phyloP scores from a whole-genome alignment of 192 early-diverging fungal genomes.

The Entophlyctis helioformis region DNA sequence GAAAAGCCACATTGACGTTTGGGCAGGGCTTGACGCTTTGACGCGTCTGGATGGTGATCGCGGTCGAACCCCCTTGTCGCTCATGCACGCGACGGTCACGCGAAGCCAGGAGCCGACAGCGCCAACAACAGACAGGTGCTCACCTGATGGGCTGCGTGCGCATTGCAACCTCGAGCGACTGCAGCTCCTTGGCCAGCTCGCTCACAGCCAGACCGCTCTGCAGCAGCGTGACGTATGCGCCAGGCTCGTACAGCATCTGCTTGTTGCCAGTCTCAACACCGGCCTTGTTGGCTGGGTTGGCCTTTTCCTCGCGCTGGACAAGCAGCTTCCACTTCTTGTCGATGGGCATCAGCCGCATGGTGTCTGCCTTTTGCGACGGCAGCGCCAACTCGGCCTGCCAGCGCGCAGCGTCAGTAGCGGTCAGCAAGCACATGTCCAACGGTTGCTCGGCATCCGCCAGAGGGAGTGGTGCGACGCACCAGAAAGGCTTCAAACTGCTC shows the following conservation, averaged over 20 bases:
- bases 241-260: neutral
- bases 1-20: too few species aligned
- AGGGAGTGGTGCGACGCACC: neutral
- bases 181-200: slow-evolving; percentile 9
- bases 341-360: slow-evolving; percentile 7
- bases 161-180: slow-evolving; percentile 11
- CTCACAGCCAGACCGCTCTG: neutral
- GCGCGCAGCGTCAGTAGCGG: too few species aligned
- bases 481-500: slow-evolving; percentile 4
- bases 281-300: too few species aligned
- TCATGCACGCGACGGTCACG: too few species aligned
- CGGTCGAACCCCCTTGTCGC: too few species aligned
- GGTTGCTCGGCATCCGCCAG: too few species aligned
- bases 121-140: neutral
- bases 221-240: slow-evolving; percentile 4
- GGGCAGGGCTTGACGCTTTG: too few species aligned
- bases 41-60: too few species aligned
- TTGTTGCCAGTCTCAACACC: too few species aligned
- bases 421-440: too few species aligned
- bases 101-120: neutral
- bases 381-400: slow-evolving; percentile 7
- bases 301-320: slow-evolving; percentile 10
- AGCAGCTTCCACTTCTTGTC: slow-evolving; percentile 12
- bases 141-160: slow-evolving; percentile 14
- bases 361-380: slow-evolving; percentile 5